Evolutionary conservation across 306 rosid species (phyloP).

Genomic region (Calophaca sinica): DNA sequence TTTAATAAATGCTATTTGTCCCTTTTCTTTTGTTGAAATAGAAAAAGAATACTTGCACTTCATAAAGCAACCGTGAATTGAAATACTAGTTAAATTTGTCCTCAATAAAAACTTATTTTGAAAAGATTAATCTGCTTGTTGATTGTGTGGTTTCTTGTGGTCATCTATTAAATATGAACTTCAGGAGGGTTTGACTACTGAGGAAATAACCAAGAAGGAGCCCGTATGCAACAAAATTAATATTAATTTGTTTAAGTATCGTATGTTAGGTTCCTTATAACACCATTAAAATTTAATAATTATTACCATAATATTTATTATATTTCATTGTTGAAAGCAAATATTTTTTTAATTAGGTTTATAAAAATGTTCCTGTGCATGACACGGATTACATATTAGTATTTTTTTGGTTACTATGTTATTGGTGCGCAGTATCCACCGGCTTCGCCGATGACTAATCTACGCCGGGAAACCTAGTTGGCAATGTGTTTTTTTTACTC

Average conservation of each 20-base stretch:
- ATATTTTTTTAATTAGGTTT: too few relatives aligned
- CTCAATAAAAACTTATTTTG: slow-evolving; percentile 26
- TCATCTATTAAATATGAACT: slow-evolving; percentile 37
- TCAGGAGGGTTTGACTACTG: slow-evolving; percentile 92
- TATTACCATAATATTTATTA: too few relatives aligned
- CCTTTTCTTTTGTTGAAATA: slow-evolving; percentile 2
- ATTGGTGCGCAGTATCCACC: too few relatives aligned
- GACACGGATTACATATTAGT: too few relatives aligned
- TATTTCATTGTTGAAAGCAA: too few relatives aligned
- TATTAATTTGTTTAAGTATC: slow-evolving; percentile 28
- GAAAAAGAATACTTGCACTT: not conserved
- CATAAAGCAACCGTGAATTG: slow-evolving; percentile 25
- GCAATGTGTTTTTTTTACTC: too few relatives aligned
- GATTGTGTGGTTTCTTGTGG: slow-evolving; percentile 36
- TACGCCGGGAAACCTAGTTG: too few relatives aligned
- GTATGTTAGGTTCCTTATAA: slow-evolving; percentile 23
- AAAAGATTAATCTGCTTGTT: slow-evolving; percentile 20
- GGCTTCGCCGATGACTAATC: too few relatives aligned
- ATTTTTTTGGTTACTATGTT: too few relatives aligned
- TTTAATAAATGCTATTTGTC: not conserved
- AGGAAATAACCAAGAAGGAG: slow-evolving; percentile 72
- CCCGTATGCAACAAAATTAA: slow-evolving; percentile 87
- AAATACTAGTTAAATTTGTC: slow-evolving; percentile 16
- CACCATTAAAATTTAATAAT: too few relatives aligned
- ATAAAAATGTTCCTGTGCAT: too few relatives aligned